Evolutionary conservation across 106 monocot species (phyloP).

Genomic region (Allium fistulosum): DNA sequence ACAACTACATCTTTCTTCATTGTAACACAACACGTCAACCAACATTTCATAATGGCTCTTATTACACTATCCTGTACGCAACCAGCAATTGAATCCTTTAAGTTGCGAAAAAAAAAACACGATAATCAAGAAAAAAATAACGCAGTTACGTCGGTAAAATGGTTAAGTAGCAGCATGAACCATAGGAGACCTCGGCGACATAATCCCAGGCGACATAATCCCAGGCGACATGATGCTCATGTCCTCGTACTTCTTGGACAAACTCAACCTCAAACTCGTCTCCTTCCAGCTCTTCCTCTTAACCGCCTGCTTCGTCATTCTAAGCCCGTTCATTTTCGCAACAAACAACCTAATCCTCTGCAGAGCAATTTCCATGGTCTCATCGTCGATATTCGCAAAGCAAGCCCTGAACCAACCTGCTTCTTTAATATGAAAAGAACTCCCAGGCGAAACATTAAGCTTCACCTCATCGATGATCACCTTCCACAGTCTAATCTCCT

Average conservation of each 20-base stretch:
- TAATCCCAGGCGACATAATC: not conserved
- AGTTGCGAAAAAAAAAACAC: too few species aligned
- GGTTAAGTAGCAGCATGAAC: slow-evolving; percentile 6
- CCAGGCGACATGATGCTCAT: not conserved
- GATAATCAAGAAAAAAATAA: too few species aligned
- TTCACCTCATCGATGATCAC: slow-evolving; percentile 45
- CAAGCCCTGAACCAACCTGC: slow-evolving; percentile 85
- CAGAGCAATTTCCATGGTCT: slow-evolving; percentile 44
- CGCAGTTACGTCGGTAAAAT: not conserved
- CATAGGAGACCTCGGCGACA: not conserved
- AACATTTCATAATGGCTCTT: too few species aligned
- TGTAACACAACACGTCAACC: too few species aligned
- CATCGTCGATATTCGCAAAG: slow-evolving; percentile 62
- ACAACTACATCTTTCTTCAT: too few species aligned
- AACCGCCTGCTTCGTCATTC: too few species aligned
- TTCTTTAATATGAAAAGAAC: slow-evolving; percentile 54
- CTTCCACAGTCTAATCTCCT: slow-evolving; percentile 47
- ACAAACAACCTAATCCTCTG: slow-evolving; percentile 40
- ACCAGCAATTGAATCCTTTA: too few species aligned
- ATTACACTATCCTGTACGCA: too few species aligned
- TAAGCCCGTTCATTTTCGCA: not conserved
- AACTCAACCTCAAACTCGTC: slow-evolving; percentile 13
- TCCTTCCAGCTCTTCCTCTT: slow-evolving; percentile 21
- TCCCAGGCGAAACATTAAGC: slow-evolving; percentile 74
- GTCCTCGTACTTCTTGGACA: slow-evolving; percentile 7